Conservation (phyloP, 2,329 filamentous ascomycete genomes). For the Cordyceps fumosorosea region DNA sequence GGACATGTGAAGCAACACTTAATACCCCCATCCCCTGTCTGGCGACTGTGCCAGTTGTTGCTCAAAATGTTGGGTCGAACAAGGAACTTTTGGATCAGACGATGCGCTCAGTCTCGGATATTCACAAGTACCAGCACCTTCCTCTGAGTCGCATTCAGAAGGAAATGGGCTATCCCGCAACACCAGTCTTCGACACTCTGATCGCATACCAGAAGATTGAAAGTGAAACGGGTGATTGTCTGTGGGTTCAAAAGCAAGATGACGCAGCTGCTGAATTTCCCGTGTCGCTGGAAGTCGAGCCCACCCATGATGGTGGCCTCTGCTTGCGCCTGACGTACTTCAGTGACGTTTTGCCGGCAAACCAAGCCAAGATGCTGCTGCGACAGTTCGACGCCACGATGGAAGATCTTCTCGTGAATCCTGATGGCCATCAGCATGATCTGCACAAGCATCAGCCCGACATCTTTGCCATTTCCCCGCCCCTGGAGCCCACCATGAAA, state of each 20-base stretch:
- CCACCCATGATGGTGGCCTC: conserved; percentile 40
- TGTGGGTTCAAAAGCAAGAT: conserved; percentile 60
- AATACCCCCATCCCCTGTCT: conserved; percentile 69
- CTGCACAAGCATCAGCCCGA: conserved; percentile 26
- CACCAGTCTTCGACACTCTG: conserved; percentile 73
- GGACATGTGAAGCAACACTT: conserved; percentile 54
- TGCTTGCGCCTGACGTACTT: conserved; percentile 61
- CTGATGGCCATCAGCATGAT: conserved; percentile 34
- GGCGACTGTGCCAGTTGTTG: conserved; percentile 68
- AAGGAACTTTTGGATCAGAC: conserved; percentile 52
- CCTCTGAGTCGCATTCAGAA: conserved; percentile 67
- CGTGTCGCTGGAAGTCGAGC: conserved; percentile 73
- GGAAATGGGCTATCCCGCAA: conserved; percentile 59
- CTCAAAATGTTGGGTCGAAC: conserved; percentile 49
- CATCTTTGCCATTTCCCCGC: conserved; percentile 60
- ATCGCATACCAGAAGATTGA: conserved; percentile 70
- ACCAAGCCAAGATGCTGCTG: conserved; percentile 63
- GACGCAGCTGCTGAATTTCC: conserved; percentile 68
- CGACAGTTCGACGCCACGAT: conserved; percentile 65
- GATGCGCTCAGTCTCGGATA: conserved; percentile 56
- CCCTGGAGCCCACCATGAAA: conserved; percentile 50
- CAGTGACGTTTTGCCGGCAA: conserved; percentile 54
- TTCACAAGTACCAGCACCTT: conserved; percentile 65
- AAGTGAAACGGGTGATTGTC: conserved; percentile 18
- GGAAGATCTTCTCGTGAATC: conserved; percentile 47